These are phyloP conservation scores for Acacia acuminata DNA, from an alignment of 306 rosid genomes.

Conservation along the genomic window DNA sequence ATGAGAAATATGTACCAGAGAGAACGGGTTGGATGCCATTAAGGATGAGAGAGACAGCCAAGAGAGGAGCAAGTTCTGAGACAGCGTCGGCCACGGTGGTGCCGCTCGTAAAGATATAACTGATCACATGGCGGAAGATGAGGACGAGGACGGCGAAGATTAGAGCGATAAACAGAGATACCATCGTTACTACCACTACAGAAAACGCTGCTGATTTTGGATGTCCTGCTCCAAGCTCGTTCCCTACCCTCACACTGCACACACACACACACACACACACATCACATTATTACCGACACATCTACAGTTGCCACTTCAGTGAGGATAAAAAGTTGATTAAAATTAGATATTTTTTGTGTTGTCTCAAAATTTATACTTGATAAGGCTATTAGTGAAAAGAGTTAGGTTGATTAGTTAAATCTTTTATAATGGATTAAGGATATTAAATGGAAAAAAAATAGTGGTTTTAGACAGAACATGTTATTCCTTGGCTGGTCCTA, in stretches of 20 bases:
- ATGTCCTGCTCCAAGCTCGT: constrained; percentile 63
- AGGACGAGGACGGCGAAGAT: constrained; percentile 39
- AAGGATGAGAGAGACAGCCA: constrained; percentile 43
- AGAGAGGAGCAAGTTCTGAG: constrained; percentile 45
- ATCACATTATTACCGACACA: no score
- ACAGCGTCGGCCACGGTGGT: constrained; percentile 48
- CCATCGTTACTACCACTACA: constrained; percentile 36
- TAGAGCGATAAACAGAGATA: constrained; percentile 37
- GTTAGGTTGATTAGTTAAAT: no score
- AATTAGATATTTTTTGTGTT: no score
- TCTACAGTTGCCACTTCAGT: no score
- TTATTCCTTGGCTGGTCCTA: no score
- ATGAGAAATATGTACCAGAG: constrained; percentile 32
- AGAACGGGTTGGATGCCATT: constrained; percentile 60
- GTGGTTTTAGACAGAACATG: no score
- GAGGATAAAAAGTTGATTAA: no score
- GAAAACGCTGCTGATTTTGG: constrained; percentile 54
- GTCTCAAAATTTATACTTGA: no score
- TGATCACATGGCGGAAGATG: constrained; percentile 33
- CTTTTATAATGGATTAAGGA: no score
- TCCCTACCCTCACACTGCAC: constrained; percentile 52
- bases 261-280: background rate
- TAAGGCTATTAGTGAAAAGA: no score
- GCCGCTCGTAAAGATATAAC: constrained; percentile 48
- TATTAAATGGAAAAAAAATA: no score